Evolutionary conservation across 2,329 filamentous ascomycete genomes (phyloP).

Genomic region (Fusarium anguioides): DNA sequence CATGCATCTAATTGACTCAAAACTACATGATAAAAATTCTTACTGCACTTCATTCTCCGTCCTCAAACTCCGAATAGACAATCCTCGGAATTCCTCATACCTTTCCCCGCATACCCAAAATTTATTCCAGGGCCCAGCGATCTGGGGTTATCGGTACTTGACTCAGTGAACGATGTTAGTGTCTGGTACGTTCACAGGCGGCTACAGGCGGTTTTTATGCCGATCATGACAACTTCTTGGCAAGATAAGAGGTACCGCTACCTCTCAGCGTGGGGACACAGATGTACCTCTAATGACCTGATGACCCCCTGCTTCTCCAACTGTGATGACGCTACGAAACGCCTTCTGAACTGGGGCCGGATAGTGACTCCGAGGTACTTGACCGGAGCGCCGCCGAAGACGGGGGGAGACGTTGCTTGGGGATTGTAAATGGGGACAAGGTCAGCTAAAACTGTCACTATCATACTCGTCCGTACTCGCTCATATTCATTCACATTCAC

Average conservation of each 20-base stretch:
- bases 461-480: background rate
- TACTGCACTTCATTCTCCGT: conserved; percentile 23
- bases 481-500: background rate
- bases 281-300: conserved; percentile 23
- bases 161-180: conserved; percentile 34
- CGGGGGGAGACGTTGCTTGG: conserved; percentile 2
- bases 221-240: conserved; percentile 14
- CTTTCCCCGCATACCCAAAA: conserved; percentile 31
- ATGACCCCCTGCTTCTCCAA: conserved; percentile 30
- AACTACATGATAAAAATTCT: conserved; percentile 20
- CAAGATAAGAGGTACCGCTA: conserved; percentile 31
- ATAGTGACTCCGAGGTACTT: conserved; percentile 40
- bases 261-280: background rate
- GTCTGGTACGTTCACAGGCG: background rate
- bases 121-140: background rate
- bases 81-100: conserved; percentile 28
- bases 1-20: conserved; percentile 3
- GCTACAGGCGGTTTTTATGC: background rate
- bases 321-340: conserved; percentile 26
- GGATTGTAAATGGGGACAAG: conserved; percentile 16
- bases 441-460: conserved; percentile 10
- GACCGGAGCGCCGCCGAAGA: conserved; percentile 32
- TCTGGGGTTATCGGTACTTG: conserved; percentile 36
- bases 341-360: conserved; percentile 28
- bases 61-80: conserved; percentile 19